phyloP scores from a whole-genome alignment of 2,329 filamentous ascomycete species.

The Fusarium tupiense region DNA sequence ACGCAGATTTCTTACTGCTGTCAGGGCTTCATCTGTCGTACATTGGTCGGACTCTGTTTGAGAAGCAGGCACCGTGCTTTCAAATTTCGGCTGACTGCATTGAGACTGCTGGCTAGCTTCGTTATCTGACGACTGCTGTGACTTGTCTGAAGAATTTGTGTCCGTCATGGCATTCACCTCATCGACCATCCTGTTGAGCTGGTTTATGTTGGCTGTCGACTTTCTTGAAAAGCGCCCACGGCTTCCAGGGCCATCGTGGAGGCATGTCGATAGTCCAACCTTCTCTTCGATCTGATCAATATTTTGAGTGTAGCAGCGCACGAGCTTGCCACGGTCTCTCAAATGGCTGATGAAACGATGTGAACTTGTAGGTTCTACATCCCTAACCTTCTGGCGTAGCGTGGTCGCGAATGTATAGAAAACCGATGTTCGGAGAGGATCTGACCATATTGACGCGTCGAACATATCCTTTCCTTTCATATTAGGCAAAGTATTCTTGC shows the following conservation, averaged over 20 bases:
- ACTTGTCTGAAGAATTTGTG: slow-evolving; percentile 35
- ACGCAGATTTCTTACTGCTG: slow-evolving; percentile 32
- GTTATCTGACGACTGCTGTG: slow-evolving; percentile 30
- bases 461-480: slow-evolving; percentile 79
- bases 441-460: slow-evolving; percentile 75
- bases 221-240: slow-evolving; percentile 67
- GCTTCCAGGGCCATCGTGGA: slow-evolving; percentile 69
- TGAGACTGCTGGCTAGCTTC: slow-evolving; percentile 32
- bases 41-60: slow-evolving; percentile 35
- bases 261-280: slow-evolving; percentile 71
- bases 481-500: slow-evolving; percentile 59
- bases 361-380: slow-evolving; percentile 71
- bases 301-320: slow-evolving; percentile 79
- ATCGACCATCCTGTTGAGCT: slow-evolving; percentile 52
- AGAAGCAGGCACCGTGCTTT: slow-evolving; percentile 18
- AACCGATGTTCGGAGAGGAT: slow-evolving; percentile 73
- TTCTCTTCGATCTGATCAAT: slow-evolving; percentile 79
- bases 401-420: slow-evolving; percentile 79
- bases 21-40: slow-evolving; percentile 31
- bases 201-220: slow-evolving; percentile 49
- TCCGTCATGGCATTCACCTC: slow-evolving; percentile 41
- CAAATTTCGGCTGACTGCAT: slow-evolving; percentile 22
- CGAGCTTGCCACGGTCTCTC: slow-evolving; percentile 72
- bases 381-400: slow-evolving; percentile 69
- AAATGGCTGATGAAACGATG: slow-evolving; percentile 76